These are phyloP conservation scores for Nicotiana tomentosiformis DNA, from an alignment of 257 asterid species.

Conservation along the genomic window DNA sequence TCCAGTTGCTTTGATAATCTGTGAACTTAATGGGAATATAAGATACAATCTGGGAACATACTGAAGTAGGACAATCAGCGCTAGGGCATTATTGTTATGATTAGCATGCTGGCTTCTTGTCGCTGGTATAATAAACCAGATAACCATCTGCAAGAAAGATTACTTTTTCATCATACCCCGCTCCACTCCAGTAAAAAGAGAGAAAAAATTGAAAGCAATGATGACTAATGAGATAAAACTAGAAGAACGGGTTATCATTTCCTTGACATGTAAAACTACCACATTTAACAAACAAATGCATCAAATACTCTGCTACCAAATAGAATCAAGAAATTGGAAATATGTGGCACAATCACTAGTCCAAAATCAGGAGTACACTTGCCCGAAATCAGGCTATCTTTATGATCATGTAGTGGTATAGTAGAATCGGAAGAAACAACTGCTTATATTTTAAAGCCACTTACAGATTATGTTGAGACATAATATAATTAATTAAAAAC, in stretches of 20 bases:
- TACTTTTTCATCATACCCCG: not conserved
- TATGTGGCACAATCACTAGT: not conserved
- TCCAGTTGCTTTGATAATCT: slow-evolving; percentile 94
- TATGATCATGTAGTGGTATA: not conserved
- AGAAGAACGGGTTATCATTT: not conserved
- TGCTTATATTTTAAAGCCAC: not conserved
- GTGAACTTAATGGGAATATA: slow-evolving; percentile 90
- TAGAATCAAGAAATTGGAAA: not conserved
- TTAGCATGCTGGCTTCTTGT: slow-evolving; percentile 52
- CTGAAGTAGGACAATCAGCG: slow-evolving; percentile 82
- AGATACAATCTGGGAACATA: slow-evolving; percentile 91
- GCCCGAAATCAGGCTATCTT: not conserved
- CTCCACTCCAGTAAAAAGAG: not conserved
- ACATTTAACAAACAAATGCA: not conserved
- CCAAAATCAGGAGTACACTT: not conserved
- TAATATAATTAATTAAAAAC: too few relatives aligned
- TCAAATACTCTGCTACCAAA: not conserved
- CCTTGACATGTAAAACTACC: not conserved
- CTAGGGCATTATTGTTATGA: slow-evolving; percentile 87
- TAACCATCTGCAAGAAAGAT: slow-evolving; percentile 52
- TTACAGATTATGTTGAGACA: not conserved
- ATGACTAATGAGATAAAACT: not conserved
- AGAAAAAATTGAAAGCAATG: slow-evolving; percentile 9
- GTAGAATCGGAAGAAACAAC: not conserved
- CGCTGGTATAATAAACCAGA: slow-evolving; percentile 93